A percentile compares a stretch with the other conserved stretches of the same genome.
phyloP scores from a whole-genome alignment of 495 filamentous ascomycete species.

The Talaromyces wortmannii region DNA sequence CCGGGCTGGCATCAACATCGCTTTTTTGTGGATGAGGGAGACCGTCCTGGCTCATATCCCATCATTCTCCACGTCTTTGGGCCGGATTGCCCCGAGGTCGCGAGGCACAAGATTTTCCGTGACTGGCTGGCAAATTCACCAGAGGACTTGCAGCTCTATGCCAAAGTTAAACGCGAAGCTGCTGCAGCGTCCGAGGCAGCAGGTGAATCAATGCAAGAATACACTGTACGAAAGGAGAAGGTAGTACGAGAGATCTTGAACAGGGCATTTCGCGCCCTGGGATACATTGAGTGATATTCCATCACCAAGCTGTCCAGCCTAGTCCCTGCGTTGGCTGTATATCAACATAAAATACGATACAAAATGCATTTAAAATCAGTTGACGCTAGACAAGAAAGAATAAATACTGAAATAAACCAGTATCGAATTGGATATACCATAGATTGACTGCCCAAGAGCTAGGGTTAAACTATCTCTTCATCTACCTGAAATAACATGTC shows the following conservation, averaged over 20 bases:
- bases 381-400: no score
- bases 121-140: slow-evolving; percentile 34
- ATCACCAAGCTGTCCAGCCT: no score
- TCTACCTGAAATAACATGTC: no score
- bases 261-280: slow-evolving; percentile 26
- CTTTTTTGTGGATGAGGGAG: slow-evolving; percentile 21
- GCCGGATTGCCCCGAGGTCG: slow-evolving; percentile 29
- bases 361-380: no score
- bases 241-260: slow-evolving; percentile 31
- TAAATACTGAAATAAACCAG: no score
- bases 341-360: no score
- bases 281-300: slow-evolving; percentile 9
- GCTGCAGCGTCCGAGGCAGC: slow-evolving; percentile 15
- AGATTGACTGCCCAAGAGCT: no score
- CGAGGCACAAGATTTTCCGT: slow-evolving; percentile 36
- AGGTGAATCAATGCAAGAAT: slow-evolving; percentile 28
- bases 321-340: no score
- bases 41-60: slow-evolving; percentile 17
- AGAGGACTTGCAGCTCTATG: slow-evolving; percentile 32
- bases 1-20: slow-evolving; percentile 40
- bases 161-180: slow-evolving; percentile 26
- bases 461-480: no score
- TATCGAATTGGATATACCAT: no score
- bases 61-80: slow-evolving; percentile 44
- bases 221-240: slow-evolving; percentile 32